Evolutionary conservation across 345 rosid species (phyloP), one percentile per base, ranked within the genome.

Genomic region (Microthlaspi erraticum): DNA sequence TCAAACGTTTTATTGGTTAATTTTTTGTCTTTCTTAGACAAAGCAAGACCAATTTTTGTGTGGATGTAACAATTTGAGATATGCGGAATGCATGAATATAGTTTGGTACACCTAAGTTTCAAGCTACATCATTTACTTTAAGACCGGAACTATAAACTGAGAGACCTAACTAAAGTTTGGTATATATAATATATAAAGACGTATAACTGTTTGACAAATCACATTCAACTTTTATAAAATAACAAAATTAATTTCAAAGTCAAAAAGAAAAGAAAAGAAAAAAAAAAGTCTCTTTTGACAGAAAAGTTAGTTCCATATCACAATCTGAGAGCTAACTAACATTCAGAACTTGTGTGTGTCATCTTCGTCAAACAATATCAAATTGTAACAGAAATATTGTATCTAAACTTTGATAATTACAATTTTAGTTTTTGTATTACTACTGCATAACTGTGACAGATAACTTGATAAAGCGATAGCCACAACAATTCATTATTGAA

Each of bases 241-340:
- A 26, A 26, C 29, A 26, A 2, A 12, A n/a, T 2, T 12, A 17
- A 23, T 66, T 59, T 59, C 6, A 26, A 66, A 74, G 78, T 74
- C 62, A 51, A 37, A 48, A 66, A 65, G 37, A n/a, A 3, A 26
- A 26, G 4, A 26, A 26, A 26, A 5, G 29, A 26, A 32, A 7
- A 31, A 8, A 36, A 14, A 65, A 59, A 59, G 17, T 41, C 1
- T 59, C 78, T 59, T 56, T 66, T 59, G 68, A 66, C 32, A 59
- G 49, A 66, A 60, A 29, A 74, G 51, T 74, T 74, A 59, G 73
- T 59, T 66, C 56, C 73, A 55, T 51, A 51, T 74, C 73, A 66
- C 72, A 66, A 51, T 66, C 68, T 39, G 14, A 57, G 3, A 64
- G 43, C 53, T 49, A 73, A 55, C 68, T 12, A 38, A 64, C 77